A percentile compares a stretch with the other conserved stretches of the same genome.
Evolutionary conservation across 768 basidiomycete species (phyloP).

Genomic region (Leccinum aurantiacum): DNA sequence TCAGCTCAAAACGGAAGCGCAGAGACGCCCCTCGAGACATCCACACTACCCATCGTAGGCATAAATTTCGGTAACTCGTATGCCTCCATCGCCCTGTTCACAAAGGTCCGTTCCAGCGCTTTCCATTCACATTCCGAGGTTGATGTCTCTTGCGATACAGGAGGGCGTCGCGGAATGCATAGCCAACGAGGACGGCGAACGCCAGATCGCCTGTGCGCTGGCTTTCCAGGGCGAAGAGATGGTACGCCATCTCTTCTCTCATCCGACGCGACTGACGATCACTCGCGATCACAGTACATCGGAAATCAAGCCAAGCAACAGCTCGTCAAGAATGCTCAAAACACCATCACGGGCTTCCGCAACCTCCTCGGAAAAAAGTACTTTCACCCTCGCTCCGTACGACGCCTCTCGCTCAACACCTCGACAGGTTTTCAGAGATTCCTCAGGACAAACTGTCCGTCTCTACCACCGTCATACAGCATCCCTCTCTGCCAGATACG

Average conservation of each 20-base stretch:
- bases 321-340: constrained; percentile 90
- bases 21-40: constrained; percentile 37
- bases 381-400: constrained; percentile 23
- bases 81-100: constrained; percentile 93
- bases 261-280: constrained; percentile 4
- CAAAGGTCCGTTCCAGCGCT: constrained; percentile 60
- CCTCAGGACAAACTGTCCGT: constrained; percentile 47
- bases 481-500: constrained; percentile 65
- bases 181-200: constrained; percentile 97
- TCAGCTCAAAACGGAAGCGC: constrained; percentile 52
- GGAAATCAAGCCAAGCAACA: constrained; percentile 94
- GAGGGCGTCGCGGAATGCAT: constrained; percentile 93
- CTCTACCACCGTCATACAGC: constrained; percentile 76
- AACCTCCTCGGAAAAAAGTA: constrained; percentile 92
- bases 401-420: background rate
- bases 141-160: constrained; percentile 37
- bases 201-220: constrained; percentile 94
- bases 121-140: background rate
- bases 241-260: constrained; percentile 46
- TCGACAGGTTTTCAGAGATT: constrained; percentile 73
- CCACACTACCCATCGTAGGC: constrained; percentile 69
- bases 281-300: constrained; percentile 66
- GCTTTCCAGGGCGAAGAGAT: constrained; percentile 90
- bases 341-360: constrained; percentile 94
- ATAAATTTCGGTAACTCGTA: constrained; percentile 97